Conservation (phyloP, 2,329 filamentous ascomycete species). For the Beauveria varroae region DNA sequence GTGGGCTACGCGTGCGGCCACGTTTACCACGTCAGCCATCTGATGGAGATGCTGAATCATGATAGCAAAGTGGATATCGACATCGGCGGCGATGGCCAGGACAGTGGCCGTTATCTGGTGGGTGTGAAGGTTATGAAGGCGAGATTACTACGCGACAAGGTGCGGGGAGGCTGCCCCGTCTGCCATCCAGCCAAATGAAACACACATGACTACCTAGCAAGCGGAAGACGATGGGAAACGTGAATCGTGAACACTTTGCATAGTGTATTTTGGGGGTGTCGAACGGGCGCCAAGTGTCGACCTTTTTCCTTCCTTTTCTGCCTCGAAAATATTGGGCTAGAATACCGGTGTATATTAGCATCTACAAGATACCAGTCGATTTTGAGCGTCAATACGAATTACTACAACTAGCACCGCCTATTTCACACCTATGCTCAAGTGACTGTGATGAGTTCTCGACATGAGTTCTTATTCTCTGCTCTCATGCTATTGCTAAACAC, state of each 20-base stretch:
- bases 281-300: neutral
- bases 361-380: slow-evolving; percentile 13
- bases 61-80: slow-evolving; percentile 40
- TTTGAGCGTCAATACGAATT: neutral
- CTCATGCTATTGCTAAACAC: slow-evolving; percentile 9
- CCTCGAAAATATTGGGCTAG: neutral
- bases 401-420: neutral
- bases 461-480: slow-evolving; percentile 9
- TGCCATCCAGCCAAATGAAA: slow-evolving; percentile 29
- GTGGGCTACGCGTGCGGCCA: slow-evolving; percentile 78
- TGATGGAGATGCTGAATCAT: slow-evolving; percentile 48
- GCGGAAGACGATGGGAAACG: neutral
- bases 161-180: slow-evolving; percentile 58
- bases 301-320: neutral
- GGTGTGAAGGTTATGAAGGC: slow-evolving; percentile 85
- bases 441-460: neutral
- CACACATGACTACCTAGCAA: no score
- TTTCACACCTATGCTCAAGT: neutral
- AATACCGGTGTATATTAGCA: slow-evolving; percentile 7
- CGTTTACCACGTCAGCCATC: slow-evolving; percentile 69
- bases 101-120: slow-evolving; percentile 54
- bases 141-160: slow-evolving; percentile 63
- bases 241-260: neutral
- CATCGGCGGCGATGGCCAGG: slow-evolving; percentile 35
- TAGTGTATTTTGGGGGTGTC: neutral